Evolutionary conservation across 2,329 filamentous ascomycete genomes (phyloP).

Genomic region (Helotiales sp.): DNA sequence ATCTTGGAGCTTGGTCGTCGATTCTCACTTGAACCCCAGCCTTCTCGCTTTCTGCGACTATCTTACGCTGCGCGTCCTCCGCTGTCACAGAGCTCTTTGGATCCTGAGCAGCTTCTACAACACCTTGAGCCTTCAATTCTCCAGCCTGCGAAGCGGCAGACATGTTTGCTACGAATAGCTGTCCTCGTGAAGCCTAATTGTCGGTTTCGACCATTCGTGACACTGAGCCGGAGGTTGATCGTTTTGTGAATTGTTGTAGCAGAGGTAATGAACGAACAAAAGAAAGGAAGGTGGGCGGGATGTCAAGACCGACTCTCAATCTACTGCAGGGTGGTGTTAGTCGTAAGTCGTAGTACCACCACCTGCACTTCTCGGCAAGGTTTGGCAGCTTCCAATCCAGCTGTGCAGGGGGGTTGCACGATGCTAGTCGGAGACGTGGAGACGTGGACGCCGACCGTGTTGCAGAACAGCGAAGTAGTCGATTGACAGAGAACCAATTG

Average conservation of each 20-base stretch:
- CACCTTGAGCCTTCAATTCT: constrained; percentile 82
- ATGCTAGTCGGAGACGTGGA: no score
- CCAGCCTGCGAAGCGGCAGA: constrained; percentile 33
- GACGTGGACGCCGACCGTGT: no score
- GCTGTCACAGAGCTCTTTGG: constrained; percentile 67
- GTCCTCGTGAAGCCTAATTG: constrained; percentile 1
- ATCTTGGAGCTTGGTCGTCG: not conserved
- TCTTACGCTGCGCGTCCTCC: constrained; percentile 69
- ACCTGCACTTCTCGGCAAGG: no score
- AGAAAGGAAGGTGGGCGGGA: constrained; percentile 4
- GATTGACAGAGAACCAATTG: not conserved
- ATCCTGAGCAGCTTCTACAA: constrained; percentile 73
- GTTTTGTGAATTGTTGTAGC: not conserved
- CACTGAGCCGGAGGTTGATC: not conserved
- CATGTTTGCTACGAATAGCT: constrained; percentile 24
- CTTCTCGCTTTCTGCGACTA: constrained; percentile 76
- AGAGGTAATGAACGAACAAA: not conserved
- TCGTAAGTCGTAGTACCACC: not conserved
- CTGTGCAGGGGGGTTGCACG: no score
- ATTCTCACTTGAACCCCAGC: constrained; percentile 62
- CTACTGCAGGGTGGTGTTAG: not conserved
- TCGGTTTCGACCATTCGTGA: not conserved
- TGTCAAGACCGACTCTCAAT: not conserved
- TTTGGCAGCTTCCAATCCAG: no score
- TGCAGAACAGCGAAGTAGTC: no score